phyloP scores from a whole-genome alignment of 2,329 filamentous ascomycete species.

The Ceratocystis albifundus region DNA sequence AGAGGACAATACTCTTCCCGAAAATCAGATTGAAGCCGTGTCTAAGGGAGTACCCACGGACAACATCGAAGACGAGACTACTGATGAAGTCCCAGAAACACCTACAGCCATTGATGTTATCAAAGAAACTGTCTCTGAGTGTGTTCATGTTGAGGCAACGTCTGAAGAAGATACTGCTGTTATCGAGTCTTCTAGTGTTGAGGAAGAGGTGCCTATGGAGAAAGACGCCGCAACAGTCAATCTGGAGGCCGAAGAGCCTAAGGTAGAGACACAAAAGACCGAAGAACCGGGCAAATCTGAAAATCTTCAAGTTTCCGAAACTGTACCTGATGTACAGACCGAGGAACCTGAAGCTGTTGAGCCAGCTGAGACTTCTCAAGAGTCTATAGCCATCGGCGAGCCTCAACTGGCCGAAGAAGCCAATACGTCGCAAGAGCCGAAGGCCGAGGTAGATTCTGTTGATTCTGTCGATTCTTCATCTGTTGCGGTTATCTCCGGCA shows the following conservation, averaged over 20 bases:
- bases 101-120: neutral
- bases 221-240: neutral
- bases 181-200: neutral
- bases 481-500: neutral
- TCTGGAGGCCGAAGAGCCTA: neutral
- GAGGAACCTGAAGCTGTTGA: neutral
- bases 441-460: neutral
- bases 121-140: slow-evolving; percentile 17
- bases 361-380: neutral
- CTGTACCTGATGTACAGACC: neutral
- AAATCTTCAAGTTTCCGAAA: neutral
- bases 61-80: neutral
- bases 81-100: slow-evolving; percentile 3
- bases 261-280: neutral
- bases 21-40: neutral
- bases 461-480: neutral
- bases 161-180: neutral
- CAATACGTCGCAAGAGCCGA: neutral
- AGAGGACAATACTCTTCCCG: neutral
- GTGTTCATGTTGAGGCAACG: neutral
- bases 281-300: neutral
- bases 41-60: slow-evolving; percentile 19
- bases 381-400: neutral
- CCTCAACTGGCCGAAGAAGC: neutral
- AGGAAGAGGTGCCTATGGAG: neutral